These are phyloP conservation scores for Corymbia maculata DNA, from an alignment of 345 rosid species.

Conservation along the genomic window DNA sequence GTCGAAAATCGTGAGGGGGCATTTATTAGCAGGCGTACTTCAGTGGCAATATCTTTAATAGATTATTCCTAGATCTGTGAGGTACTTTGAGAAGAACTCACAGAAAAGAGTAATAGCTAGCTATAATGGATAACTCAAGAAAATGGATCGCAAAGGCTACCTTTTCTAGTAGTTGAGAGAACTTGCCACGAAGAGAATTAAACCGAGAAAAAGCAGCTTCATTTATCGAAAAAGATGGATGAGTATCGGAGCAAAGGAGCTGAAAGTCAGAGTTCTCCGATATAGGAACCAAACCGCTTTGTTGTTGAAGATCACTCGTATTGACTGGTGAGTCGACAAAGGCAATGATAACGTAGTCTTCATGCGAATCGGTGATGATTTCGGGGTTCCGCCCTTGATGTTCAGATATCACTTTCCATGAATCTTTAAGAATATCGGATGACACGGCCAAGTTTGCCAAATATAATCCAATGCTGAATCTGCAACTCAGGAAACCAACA, in stretches of 20 bases:
- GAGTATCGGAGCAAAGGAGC: background rate
- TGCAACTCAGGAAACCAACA: background rate
- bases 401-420: background rate
- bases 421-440: background rate
- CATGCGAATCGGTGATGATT: background rate
- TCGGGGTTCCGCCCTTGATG: background rate
- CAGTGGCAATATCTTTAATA: background rate
- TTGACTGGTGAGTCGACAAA: background rate
- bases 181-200: too few species aligned
- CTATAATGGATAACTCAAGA: background rate
- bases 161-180: fast-evolving
- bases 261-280: background rate
- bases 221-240: background rate
- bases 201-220: background rate
- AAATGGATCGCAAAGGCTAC: background rate
- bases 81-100: background rate
- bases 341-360: background rate
- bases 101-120: background rate
- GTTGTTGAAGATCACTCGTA: background rate
- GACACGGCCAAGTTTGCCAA: background rate
- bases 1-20: too few species aligned
- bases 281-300: background rate
- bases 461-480: background rate
- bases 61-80: background rate
- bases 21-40: too few species aligned